Evolutionary conservation across 2,329 filamentous ascomycete species (phyloP).

Genomic region (Ophiocordyceps camponoti-floridani): DNA sequence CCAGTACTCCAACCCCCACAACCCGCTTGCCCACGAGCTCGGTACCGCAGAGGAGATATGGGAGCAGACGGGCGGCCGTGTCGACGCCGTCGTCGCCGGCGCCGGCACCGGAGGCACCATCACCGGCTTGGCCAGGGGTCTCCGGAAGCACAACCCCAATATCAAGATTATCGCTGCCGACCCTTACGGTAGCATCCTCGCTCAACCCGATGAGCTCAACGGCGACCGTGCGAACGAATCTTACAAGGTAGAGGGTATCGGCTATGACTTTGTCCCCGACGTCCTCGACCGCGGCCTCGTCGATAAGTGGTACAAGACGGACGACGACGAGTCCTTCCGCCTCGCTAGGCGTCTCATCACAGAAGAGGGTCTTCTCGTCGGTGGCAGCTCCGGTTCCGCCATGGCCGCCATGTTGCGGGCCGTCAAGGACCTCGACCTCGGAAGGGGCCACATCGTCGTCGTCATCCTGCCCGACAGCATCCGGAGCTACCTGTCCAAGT

Average conservation of each 20-base stretch:
- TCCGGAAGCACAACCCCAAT: slow-evolving; percentile 71
- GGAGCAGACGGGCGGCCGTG: slow-evolving; percentile 67
- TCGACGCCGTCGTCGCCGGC: slow-evolving; percentile 74
- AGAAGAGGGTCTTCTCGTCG: slow-evolving; percentile 85
- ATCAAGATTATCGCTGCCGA: slow-evolving; percentile 88
- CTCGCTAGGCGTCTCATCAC: slow-evolving; percentile 81
- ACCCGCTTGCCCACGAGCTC: slow-evolving; percentile 82
- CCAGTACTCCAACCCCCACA: slow-evolving; percentile 84
- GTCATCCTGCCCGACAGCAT: slow-evolving; percentile 92
- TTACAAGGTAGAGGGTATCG: slow-evolving; percentile 98
- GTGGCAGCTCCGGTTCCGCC: slow-evolving; percentile 84
- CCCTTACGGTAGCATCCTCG: slow-evolving; percentile 80
- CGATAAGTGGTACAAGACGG: slow-evolving; percentile 97
- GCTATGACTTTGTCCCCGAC: slow-evolving; percentile 95
- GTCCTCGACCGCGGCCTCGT: slow-evolving; percentile 68
- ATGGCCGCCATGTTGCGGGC: slow-evolving; percentile 68
- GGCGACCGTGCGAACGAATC: slow-evolving; percentile 60
- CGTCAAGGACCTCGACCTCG: slow-evolving; percentile 56
- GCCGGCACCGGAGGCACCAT: slow-evolving; percentile 94
- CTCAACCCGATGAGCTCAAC: slow-evolving; percentile 65
- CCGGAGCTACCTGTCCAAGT: slow-evolving; percentile 93
- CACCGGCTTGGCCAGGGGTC: slow-evolving; percentile 67
- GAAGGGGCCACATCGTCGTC: slow-evolving; percentile 73
- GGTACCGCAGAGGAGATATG: slow-evolving; percentile 96
- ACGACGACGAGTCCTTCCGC: slow-evolving; percentile 77